These are phyloP conservation scores for Wickerhamiella spandovensis DNA, from an alignment of 805 yeast genomes.

Conservation along the genomic window DNA sequence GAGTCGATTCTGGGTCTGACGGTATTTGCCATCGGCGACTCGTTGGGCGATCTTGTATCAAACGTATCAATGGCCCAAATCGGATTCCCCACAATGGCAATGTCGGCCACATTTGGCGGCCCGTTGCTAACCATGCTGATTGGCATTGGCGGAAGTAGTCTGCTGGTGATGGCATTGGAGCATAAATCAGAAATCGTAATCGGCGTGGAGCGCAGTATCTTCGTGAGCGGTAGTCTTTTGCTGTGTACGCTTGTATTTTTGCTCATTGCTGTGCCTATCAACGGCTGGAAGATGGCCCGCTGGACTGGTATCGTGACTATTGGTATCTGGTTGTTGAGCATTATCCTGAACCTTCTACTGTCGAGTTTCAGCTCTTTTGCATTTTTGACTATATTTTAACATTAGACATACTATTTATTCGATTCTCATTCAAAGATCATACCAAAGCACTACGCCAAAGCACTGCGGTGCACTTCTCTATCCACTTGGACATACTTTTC, in stretches of 20 bases:
- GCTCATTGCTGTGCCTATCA: conserved; percentile 29
- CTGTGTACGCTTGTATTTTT: conserved; percentile 29
- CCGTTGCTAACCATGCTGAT: conserved; percentile 67
- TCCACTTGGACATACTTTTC: conserved; percentile 9
- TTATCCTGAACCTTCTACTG: conserved; percentile 13
- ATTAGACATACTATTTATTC: background rate
- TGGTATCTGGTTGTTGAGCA: conserved; percentile 31
- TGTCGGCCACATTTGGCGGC: conserved; percentile 93
- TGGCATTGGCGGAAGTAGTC: conserved; percentile 69
- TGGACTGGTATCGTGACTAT: conserved; percentile 30
- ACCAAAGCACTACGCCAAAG: background rate
- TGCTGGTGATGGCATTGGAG: conserved; percentile 28
- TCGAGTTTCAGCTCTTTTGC: too few species aligned
- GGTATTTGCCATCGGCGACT: conserved; percentile 82
- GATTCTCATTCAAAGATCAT: background rate
- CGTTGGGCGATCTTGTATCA: conserved; percentile 79
- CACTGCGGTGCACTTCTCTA: conserved; percentile 6
- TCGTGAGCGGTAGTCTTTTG: conserved; percentile 32
- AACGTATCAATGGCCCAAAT: conserved; percentile 65
- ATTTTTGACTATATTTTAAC: too few species aligned
- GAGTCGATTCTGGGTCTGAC: conserved; percentile 81
- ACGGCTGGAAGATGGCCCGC: conserved; percentile 31
- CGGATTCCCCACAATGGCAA: conserved; percentile 80
- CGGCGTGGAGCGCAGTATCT: conserved; percentile 25
- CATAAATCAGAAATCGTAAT: conserved; percentile 23